These are phyloP conservation scores for Polymyxa betae DNA, from an alignment of 208 protist genomes.

Conservation along the genomic window DNA sequence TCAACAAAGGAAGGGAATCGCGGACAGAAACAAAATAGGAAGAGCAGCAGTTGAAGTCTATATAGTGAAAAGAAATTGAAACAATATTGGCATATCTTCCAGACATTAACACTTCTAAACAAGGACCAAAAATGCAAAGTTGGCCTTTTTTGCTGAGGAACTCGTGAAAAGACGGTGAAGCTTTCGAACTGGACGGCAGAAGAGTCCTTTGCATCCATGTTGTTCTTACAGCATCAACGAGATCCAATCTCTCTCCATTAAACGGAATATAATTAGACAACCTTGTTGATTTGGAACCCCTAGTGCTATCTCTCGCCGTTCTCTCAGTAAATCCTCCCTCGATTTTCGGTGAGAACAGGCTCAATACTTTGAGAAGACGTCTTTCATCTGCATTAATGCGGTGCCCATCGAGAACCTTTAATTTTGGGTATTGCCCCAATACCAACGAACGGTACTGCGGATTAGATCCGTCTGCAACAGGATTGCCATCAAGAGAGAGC, in stretches of 20 bases:
- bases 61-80: constrained; percentile 6
- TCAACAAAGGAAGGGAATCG: background rate
- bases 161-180: background rate
- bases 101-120: constrained; percentile 2
- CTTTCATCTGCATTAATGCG: constrained; percentile 16
- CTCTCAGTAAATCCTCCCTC: no score
- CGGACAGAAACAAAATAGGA: constrained; percentile 6
- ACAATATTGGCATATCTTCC: background rate
- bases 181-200: no score
- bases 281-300: background rate
- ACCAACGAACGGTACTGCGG: background rate
- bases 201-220: background rate
- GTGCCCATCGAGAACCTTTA: background rate
- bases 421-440: background rate
- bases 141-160: background rate
- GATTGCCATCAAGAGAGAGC: constrained; percentile 64
- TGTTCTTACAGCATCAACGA: background rate
- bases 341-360: no score
- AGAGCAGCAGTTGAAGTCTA: background rate
- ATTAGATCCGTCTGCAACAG: background rate
- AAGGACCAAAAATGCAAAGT: background rate
- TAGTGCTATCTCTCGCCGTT: background rate
- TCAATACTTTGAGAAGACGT: no score
- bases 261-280: background rate
- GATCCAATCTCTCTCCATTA: background rate